phyloP scores from a whole-genome alignment of 257 asterid genomes.

The Nicotiana otophora region DNA sequence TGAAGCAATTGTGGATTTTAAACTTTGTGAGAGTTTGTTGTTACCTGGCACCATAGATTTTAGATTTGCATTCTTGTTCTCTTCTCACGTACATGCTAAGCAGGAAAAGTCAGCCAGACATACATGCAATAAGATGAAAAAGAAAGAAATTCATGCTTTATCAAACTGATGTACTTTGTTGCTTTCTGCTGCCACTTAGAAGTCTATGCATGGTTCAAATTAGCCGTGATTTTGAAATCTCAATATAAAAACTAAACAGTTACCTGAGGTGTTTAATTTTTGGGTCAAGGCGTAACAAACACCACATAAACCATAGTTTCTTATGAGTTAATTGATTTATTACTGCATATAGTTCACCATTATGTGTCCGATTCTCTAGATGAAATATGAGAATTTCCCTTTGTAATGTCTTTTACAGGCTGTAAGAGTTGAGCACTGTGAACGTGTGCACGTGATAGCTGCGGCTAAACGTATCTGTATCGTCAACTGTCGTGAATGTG shows the following conservation, averaged over 20 bases:
- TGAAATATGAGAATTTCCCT: neutral
- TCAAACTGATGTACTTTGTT: neutral
- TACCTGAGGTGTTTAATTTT: neutral
- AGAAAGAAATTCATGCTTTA: neutral
- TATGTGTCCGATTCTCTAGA: neutral
- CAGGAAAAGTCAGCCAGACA: neutral
- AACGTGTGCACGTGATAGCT: conserved; percentile 84
- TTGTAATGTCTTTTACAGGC: conserved; percentile 44
- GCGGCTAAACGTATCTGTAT: conserved; percentile 87
- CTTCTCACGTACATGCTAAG: neutral
- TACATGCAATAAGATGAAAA: neutral
- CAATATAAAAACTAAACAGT: neutral
- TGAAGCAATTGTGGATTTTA: neutral
- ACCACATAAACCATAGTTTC: neutral
- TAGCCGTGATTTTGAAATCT: neutral
- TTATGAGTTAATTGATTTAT: neutral
- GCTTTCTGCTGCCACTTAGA: neutral
- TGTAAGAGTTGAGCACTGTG: conserved; percentile 92
- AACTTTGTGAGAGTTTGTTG: neutral
- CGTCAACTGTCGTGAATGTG: conserved; percentile 91
- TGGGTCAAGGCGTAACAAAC: neutral
- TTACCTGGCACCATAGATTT: neutral
- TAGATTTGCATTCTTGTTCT: neutral
- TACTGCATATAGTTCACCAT: neutral
- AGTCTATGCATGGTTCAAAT: neutral